Conservation (phyloP, 306 rosid genomes). For the Prunus salicina region DNA sequence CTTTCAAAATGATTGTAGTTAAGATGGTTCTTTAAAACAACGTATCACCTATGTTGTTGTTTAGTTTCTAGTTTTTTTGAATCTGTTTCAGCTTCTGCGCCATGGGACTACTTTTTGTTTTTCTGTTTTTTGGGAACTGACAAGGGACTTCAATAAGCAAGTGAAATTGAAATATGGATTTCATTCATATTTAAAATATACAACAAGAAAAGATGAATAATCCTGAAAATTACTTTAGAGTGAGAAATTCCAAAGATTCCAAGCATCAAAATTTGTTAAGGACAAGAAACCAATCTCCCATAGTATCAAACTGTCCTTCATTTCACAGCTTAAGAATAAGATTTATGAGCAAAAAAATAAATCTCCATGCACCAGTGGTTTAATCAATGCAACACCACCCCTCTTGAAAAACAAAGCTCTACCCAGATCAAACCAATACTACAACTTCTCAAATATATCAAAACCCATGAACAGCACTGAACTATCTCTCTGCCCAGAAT, state of each 20-base stretch:
- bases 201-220: not conserved
- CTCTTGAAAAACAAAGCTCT: not conserved
- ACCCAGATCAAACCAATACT: conserved; percentile 18
- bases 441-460: not conserved
- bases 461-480: not conserved
- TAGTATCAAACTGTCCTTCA: not conserved
- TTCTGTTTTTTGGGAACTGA: too few relatives aligned
- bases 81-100: too few relatives aligned
- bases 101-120: too few relatives aligned
- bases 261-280: not conserved
- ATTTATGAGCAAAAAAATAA: not conserved
- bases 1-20: too few relatives aligned
- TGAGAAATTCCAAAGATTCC: conserved; percentile 3
- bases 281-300: not conserved
- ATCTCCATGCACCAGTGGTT: not conserved
- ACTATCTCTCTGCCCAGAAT: not conserved
- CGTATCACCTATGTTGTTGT: too few relatives aligned
- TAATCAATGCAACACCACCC: not conserved
- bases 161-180: too few relatives aligned
- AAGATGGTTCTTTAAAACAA: too few relatives aligned
- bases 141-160: too few relatives aligned
- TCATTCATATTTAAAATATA: not conserved
- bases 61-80: too few relatives aligned
- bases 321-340: not conserved
- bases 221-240: not conserved